A percentile compares a stretch with the other conserved stretches of the same genome.
Conservation (phyloP, 257 asterid genomes). For the Avicennia marina region DNA sequence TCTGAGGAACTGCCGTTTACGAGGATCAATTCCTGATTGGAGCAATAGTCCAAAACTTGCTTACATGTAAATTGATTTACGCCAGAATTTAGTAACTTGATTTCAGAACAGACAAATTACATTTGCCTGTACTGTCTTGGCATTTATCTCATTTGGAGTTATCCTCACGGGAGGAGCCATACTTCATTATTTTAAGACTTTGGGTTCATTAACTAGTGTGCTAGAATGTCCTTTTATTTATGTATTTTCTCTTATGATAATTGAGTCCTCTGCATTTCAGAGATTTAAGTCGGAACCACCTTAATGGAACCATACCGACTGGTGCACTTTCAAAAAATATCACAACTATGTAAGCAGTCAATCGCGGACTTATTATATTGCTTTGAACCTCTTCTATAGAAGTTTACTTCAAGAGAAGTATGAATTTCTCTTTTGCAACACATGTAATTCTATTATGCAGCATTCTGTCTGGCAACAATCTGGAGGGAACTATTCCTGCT, state of each 20-base stretch:
- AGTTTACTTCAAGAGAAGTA: conserved; percentile 4
- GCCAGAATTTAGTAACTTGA: neutral
- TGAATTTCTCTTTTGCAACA: conserved; percentile 10
- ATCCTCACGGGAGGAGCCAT: too few species aligned
- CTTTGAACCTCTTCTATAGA: neutral
- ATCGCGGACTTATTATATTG: neutral
- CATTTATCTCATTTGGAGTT: too few species aligned
- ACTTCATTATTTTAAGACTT: too few species aligned
- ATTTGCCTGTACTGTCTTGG: too few species aligned
- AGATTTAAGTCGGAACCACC: conserved; percentile 76
- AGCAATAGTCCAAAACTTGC: conserved; percentile 53
- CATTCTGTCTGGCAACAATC: conserved; percentile 65
- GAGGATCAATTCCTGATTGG: conserved; percentile 73
- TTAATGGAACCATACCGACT: conserved; percentile 62
- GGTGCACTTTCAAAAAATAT: conserved; percentile 51
- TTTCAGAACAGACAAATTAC: too few species aligned
- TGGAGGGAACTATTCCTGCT: conserved; percentile 68
- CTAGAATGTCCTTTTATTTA: neutral
- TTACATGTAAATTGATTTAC: conserved; percentile 54
- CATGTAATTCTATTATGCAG: conserved; percentile 33
- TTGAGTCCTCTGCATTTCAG: conserved; percentile 33
- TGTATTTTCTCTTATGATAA: conserved; percentile 12
- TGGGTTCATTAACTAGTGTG: neutral
- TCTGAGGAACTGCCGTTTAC: conserved; percentile 88
- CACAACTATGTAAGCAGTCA: conserved; percentile 67